A percentile compares a stretch with the other conserved stretches of the same genome.
Conservation (phyloP, 2,329 filamentous ascomycete genomes). For the Macrophomina pseudophaseolina region DNA sequence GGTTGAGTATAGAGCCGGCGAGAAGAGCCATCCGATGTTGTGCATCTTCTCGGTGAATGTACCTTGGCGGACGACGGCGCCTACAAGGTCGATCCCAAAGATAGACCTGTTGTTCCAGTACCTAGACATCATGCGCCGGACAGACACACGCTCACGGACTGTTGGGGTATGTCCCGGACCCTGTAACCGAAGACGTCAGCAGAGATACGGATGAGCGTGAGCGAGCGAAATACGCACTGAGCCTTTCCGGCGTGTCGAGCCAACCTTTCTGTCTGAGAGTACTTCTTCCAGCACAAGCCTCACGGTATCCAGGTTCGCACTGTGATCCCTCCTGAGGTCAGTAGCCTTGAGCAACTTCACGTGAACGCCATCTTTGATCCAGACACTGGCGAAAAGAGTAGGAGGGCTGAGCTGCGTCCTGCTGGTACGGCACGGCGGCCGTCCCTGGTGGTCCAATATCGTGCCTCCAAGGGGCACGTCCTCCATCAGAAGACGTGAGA, state of each 20-base stretch:
- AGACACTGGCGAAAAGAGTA: constrained; percentile 11
- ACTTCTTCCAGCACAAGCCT: constrained; percentile 16
- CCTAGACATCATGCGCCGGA: constrained; percentile 71
- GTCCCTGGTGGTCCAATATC: constrained; percentile 62
- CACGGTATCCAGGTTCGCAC: constrained; percentile 18
- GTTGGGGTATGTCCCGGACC: not conserved
- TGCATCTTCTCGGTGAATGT: constrained; percentile 76
- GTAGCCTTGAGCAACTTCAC: constrained; percentile 21
- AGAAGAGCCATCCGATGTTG: constrained; percentile 78
- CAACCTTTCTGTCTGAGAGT: not conserved
- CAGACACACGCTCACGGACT: constrained; percentile 47
- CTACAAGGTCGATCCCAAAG: constrained; percentile 69
- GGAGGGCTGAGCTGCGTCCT: not conserved
- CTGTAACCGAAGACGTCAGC: not conserved
- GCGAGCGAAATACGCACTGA: not conserved
- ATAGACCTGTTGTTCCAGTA: constrained; percentile 72
- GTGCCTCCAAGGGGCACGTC: constrained; percentile 70
- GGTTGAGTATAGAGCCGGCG: constrained; percentile 66
- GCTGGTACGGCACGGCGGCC: not conserved
- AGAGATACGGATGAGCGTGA: too few species aligned
- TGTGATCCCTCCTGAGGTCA: not conserved
- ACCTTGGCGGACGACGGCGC: constrained; percentile 69
- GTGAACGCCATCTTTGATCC: constrained; percentile 6
- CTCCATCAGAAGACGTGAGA: constrained; percentile 53
- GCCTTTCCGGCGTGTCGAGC: not conserved